phyloP scores from a whole-genome alignment of 1,139 yeast genomes.

The Zygoascus meyerae region DNA sequence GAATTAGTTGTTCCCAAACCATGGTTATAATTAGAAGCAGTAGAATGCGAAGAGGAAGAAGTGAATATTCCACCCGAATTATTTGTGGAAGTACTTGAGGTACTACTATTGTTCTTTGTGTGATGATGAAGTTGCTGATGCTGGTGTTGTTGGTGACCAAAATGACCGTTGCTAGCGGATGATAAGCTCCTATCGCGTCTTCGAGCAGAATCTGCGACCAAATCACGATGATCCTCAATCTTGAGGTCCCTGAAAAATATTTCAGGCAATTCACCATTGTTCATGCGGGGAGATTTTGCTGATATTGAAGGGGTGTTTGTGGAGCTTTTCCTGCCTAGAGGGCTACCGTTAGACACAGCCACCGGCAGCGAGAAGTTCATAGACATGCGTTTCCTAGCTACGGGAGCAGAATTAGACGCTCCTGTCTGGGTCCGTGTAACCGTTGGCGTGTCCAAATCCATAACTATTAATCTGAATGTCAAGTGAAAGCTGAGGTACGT shows the following conservation, averaged over 20 bases:
- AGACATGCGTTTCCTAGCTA: conserved; percentile 24
- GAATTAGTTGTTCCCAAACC: background rate
- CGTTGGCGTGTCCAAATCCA: too few species aligned
- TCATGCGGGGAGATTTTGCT: background rate
- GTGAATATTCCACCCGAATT: background rate
- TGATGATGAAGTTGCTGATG: background rate
- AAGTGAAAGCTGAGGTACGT: too few species aligned
- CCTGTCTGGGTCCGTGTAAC: too few species aligned
- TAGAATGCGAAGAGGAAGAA: too few species aligned
- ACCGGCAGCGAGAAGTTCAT: conserved; percentile 29
- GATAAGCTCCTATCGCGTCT: background rate
- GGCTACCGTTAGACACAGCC: conserved; percentile 10
- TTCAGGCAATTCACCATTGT: too few species aligned
- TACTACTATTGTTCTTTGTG: background rate
- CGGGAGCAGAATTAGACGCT: conserved; percentile 11
- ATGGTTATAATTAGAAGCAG: too few species aligned
- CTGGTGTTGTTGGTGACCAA: too few species aligned
- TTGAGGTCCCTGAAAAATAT: too few species aligned
- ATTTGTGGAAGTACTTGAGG: conserved; percentile 1
- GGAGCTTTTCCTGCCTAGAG: background rate
- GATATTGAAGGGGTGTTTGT: conserved; percentile 1
- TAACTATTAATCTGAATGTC: too few species aligned
- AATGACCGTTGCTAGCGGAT: background rate
- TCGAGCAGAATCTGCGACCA: conserved; percentile 1
- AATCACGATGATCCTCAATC: background rate